phyloP scores from a whole-genome alignment of 2,329 filamentous ascomycete genomes.

The Sporothrix pallida region DNA sequence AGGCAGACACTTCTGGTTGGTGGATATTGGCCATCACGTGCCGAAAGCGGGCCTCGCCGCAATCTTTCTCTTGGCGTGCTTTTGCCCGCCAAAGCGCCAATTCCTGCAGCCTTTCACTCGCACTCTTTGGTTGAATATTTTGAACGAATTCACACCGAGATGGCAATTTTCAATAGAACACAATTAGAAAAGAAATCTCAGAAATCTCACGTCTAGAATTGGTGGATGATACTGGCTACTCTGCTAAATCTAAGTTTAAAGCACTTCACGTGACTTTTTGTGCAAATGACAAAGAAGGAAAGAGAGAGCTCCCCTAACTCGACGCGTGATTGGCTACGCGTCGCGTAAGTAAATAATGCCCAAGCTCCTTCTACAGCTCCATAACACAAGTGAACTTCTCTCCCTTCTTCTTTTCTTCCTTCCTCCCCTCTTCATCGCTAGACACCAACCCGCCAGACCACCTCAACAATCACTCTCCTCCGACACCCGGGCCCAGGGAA shows the following conservation, averaged over 20 bases:
- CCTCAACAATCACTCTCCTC: constrained; percentile 17
- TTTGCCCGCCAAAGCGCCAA: constrained; percentile 6
- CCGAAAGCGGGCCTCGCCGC: neutral
- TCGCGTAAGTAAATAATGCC: constrained; percentile 25
- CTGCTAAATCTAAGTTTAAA: neutral
- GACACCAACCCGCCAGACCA: neutral
- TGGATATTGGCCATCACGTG: neutral
- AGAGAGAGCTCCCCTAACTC: neutral
- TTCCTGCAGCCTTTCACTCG: neutral
- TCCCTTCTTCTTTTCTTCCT: constrained; percentile 3
- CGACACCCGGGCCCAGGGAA: neutral
- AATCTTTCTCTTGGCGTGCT: neutral
- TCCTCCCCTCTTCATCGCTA: constrained; percentile 6
- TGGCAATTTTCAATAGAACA: no score
- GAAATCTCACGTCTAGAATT: neutral
- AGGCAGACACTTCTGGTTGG: neutral
- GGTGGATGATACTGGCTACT: neutral
- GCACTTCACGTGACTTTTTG: neutral
- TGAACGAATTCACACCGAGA: neutral
- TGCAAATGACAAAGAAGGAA: neutral
- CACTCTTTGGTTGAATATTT: neutral
- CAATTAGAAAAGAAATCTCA: neutral
- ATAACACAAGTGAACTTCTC: neutral
- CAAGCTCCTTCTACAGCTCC: constrained; percentile 10
- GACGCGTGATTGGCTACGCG: constrained; percentile 35